Conservation (phyloP, 2,329 filamentous ascomycete genomes). For the Clonostachys sp. region DNA sequence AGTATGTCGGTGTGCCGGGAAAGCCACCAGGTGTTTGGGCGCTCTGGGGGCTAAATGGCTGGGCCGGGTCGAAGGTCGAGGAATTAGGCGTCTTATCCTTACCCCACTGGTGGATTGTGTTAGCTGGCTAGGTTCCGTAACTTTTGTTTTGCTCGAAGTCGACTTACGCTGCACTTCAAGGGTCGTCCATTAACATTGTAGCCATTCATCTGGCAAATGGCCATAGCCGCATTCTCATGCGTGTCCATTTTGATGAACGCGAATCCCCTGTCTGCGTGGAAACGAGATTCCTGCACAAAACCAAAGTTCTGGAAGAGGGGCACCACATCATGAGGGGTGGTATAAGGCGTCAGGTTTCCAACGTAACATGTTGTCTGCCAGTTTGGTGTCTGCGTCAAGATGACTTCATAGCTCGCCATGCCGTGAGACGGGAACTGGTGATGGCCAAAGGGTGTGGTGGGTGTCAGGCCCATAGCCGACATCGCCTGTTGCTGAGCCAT, state of each 20-base stretch:
- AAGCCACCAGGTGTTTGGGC: conserved; percentile 67
- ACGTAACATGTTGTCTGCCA: conserved; percentile 99
- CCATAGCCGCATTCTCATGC: conserved; percentile 97
- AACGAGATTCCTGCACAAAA: conserved; percentile 93
- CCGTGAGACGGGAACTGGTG: conserved; percentile 98
- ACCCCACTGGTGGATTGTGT: conserved; percentile 69
- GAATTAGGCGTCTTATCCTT: conserved; percentile 91
- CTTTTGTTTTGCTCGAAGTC: not conserved
- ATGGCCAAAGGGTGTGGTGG: conserved; percentile 91
- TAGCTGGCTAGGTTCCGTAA: conserved; percentile 11
- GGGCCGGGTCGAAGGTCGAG: conserved; percentile 71
- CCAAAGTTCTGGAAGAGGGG: conserved; percentile 98
- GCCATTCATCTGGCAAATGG: conserved; percentile 94
- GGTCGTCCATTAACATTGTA: conserved; percentile 98
- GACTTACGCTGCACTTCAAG: conserved; percentile 95
- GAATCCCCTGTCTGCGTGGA: conserved; percentile 96
- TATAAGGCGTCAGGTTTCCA: conserved; percentile 96
- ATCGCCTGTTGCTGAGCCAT: conserved; percentile 97
- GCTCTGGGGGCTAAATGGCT: conserved; percentile 67
- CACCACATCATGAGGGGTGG: conserved; percentile 93
- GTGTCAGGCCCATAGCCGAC: conserved; percentile 96
- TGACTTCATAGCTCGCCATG: conserved; percentile 96
- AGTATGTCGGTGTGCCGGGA: conserved; percentile 79
- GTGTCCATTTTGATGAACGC: conserved; percentile 99
- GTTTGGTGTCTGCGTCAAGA: conserved; percentile 86